Conservation (phyloP, 2,329 filamentous ascomycete species). For the Emydomyces testavorans region DNA sequence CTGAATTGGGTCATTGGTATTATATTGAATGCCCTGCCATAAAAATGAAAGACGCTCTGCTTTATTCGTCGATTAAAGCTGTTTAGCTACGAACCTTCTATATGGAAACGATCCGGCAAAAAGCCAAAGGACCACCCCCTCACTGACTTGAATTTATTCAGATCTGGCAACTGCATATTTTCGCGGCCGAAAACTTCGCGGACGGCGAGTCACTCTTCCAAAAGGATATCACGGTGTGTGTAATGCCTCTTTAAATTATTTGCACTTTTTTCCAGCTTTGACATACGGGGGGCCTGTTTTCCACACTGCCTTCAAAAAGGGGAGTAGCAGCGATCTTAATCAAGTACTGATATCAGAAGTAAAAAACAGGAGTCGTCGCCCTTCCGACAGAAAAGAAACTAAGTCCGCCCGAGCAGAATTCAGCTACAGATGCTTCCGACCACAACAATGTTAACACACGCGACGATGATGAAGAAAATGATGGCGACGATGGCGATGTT, state of each 20-base stretch:
- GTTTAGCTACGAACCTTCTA: too few relatives aligned
- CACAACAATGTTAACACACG: background rate
- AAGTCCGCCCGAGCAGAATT: conserved; percentile 7
- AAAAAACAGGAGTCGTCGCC: conserved; percentile 45
- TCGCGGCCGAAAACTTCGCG: conserved; percentile 67
- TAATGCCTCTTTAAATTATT: too few relatives aligned
- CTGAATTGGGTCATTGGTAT: too few relatives aligned
- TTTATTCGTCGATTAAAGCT: too few relatives aligned
- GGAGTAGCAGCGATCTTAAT: background rate
- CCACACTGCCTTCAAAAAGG: background rate
- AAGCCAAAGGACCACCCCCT: background rate
- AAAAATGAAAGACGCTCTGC: too few relatives aligned
- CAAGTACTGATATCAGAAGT: background rate
- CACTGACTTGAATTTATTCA: background rate
- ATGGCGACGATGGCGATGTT: conserved; percentile 40
- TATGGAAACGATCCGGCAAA: too few relatives aligned
- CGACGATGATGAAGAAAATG: conserved; percentile 21
- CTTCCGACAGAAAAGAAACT: conserved; percentile 36
- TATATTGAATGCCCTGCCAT: too few relatives aligned
- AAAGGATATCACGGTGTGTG: conserved; percentile 51
- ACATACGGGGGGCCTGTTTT: background rate
- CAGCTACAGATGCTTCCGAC: background rate
- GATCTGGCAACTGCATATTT: conserved; percentile 52
- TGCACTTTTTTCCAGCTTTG: too few relatives aligned
- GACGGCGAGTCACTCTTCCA: conserved; percentile 55